These are phyloP conservation scores for Cystobasidium ongulense DNA, from an alignment of 768 basidiomycete genomes.

Conservation along the genomic window DNA sequence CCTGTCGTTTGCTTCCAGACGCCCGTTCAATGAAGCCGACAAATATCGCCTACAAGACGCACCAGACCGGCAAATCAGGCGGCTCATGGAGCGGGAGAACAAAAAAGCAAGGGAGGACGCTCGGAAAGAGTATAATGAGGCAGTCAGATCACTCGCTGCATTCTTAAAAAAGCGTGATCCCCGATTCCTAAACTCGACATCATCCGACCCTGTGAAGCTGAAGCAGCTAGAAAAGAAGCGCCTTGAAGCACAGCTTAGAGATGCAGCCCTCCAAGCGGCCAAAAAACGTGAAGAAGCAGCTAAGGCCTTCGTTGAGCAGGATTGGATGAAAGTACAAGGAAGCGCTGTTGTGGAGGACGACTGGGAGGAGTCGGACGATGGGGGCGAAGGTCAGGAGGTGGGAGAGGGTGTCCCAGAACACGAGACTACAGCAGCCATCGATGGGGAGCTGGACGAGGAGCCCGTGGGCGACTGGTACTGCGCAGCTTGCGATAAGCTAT, in stretches of 20 bases:
- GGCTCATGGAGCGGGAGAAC: constrained; percentile 95
- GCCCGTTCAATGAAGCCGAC: constrained; percentile 81
- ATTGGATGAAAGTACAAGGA: constrained; percentile 33
- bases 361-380: constrained; percentile 54
- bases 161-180: constrained; percentile 68
- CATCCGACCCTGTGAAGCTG: constrained; percentile 36
- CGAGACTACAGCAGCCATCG: constrained; percentile 31
- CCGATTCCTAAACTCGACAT: constrained; percentile 52
- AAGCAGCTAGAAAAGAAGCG: constrained; percentile 46
- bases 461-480: constrained; percentile 76
- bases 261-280: constrained; percentile 42
- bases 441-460: constrained; percentile 37
- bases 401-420: not conserved
- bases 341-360: constrained; percentile 43
- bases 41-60: constrained; percentile 75
- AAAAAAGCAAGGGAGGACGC: constrained; percentile 81
- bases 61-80: constrained; percentile 72
- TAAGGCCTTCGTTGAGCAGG: constrained; percentile 45
- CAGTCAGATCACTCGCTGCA: constrained; percentile 52
- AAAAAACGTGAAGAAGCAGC: constrained; percentile 44
- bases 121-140: constrained; percentile 84
- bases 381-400: constrained; percentile 75
- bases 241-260: constrained; percentile 46
- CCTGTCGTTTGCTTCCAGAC: constrained; percentile 74
- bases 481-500: constrained; percentile 82